Evolutionary conservation across 306 rosid genomes (phyloP).

Genomic region (Prunus padus): DNA sequence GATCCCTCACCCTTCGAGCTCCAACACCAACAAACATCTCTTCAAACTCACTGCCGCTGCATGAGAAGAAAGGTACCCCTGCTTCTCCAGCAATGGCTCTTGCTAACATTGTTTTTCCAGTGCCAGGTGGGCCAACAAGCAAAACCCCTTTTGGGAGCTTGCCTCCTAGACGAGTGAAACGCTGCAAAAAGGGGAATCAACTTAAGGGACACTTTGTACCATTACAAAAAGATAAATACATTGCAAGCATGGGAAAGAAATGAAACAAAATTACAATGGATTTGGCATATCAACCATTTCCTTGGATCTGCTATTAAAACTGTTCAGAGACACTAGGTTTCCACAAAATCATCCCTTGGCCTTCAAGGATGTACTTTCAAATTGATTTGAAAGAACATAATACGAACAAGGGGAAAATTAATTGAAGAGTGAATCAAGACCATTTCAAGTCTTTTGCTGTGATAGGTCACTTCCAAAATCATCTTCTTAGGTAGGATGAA

Average conservation of each 20-base stretch:
- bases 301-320: neutral
- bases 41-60: constrained; percentile 97
- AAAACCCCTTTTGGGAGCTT: constrained; percentile 94
- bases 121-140: constrained; percentile 97
- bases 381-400: neutral
- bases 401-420: neutral
- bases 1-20: constrained; percentile 91
- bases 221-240: neutral
- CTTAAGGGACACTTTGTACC: constrained; percentile 3
- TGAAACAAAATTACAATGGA: neutral
- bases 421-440: neutral
- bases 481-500: neutral
- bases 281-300: neutral
- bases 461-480: neutral
- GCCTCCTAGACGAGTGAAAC: constrained; percentile 96
- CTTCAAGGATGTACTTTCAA: neutral
- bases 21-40: constrained; percentile 98
- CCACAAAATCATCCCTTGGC: neutral
- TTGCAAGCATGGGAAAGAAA: neutral
- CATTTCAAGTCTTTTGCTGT: neutral
- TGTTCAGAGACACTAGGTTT: neutral
- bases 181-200: constrained; percentile 51
- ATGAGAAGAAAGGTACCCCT: constrained; percentile 89
- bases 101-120: constrained; percentile 96
- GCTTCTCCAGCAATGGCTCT: constrained; percentile 99